phyloP scores from a whole-genome alignment of 1,284 basidiomycete genomes.

The Cystobasidium pallidum region DNA sequence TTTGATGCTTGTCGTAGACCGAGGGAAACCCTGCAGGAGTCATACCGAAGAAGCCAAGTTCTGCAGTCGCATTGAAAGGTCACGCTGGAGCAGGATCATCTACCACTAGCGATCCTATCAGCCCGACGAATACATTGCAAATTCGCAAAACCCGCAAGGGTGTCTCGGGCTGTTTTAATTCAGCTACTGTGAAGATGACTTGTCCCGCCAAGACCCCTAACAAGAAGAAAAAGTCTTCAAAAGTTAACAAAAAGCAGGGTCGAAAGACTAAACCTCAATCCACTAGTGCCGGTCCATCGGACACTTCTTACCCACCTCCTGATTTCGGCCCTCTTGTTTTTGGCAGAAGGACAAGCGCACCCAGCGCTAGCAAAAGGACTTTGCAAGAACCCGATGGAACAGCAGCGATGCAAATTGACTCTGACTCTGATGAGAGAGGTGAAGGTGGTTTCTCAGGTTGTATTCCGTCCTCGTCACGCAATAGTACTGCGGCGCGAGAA shows the following conservation, averaged over 20 bases:
- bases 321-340: not conserved
- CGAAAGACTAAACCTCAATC: not conserved
- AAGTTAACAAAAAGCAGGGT: not conserved
- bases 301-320: not conserved
- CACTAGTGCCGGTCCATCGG: not conserved
- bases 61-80: not conserved
- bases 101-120: not conserved
- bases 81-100: not conserved
- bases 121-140: not conserved
- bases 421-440: not conserved
- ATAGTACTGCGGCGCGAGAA: not conserved
- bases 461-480: too few species aligned
- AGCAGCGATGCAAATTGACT: not conserved
- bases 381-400: not conserved
- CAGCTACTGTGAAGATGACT: too few species aligned
- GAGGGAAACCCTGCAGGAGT: not conserved
- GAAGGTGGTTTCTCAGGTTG: too few species aligned
- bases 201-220: not conserved
- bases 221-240: not conserved
- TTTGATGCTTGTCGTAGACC: not conserved
- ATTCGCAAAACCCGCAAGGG: not conserved
- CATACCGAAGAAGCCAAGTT: not conserved
- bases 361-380: not conserved
- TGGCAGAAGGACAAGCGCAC: not conserved
- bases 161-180: too few species aligned